Evolutionary conservation across 352 stramenopile genomes (phyloP), one percentile per base, ranked within the genome.

Genomic region (Phytophthora colocasiae): DNA sequence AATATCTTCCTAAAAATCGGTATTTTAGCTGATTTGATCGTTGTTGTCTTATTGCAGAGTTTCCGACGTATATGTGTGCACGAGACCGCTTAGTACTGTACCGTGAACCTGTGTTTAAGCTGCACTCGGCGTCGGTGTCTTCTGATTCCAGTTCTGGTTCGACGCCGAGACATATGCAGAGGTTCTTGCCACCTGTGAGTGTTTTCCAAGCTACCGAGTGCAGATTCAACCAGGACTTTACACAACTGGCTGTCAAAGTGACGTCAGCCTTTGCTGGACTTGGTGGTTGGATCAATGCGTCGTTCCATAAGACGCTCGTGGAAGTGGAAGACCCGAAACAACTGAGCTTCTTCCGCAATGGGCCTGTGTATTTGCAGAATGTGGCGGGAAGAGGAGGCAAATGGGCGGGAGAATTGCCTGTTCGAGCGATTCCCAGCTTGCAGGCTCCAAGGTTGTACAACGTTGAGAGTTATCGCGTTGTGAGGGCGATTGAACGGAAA

Each of bases 141-240:
- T 53, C 55, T 9, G 8, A 4, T 15, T 29, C n/a, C 29, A 36
- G 15, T 24, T 51, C 41, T 9, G 32, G 14, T 15, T 47, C 58
- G 19, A 70, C 54, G 24, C 58, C 58, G 14, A 67, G 70, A 43
- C 69, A 72, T 9, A 57, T 77, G 48, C 75, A 86, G 52, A 70
- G 77, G 9, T 86, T 85, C 45, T 53, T 93, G 48, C 83, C 83
- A 17, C 58, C 74, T n/a, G 77, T 79, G 38, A 93, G 83, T 52
- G 78, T 92, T 0, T 87, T 93, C 43, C 80, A 90, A 38, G 81
- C 85, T 2, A 90, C 80, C 0, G 83, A 93, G 50, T 82, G 72
- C 48, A 71, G 73, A 41, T 91, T 92, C 47, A 92, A 87, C 29
- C 75, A 87, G 31, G 83, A 92, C 38, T 92, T 91, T 55, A 80